Base-by-base conservation (phyloP, 495 filamentous ascomycete species). In the Xylona heveae region DNA sequence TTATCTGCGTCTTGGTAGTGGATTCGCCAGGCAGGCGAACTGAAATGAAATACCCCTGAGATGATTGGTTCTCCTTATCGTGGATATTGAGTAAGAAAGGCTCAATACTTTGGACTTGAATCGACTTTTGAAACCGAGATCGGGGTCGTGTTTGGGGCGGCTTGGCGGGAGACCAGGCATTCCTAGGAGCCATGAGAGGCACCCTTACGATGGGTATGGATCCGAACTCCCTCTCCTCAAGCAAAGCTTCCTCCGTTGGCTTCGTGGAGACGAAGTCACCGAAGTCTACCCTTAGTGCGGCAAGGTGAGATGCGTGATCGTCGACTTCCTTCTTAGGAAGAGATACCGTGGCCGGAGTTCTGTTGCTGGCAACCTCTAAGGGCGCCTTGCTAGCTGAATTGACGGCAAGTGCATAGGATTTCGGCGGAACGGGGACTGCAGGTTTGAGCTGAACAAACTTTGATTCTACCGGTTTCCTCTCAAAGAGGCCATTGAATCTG, bases 191-290 rank as follows among this genome's bases (percentile, higher is more conserved):
- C 35, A 58, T 59, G 15, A 53, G 55, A 8, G 78, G 76, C 3
- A 83, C 57, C 30, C 62, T 66, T 10, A 85, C 66, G 21, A 66
- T 60, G 7, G 78, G 78, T 14, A 78, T 49, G 25, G 76, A 82
- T 3, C 76, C 78, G 47, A 74, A 75, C 48, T 82, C 78, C 37
- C 76, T 75, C 45, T 84, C 75, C 37, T 81, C 78, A 34, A 85
- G 81, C 40, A 80, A 75, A 35, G 74, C 76, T 39, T 85, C 78
- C 19, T 71, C 73, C 42, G 75, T 72, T 16, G 66, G 66, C 38
- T 65, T 71, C 3, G 63, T 36, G 31, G 20, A 26, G 38, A n/a
- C 40, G 0, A 22, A 26, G 33, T 14, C 40, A 41, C 19, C 35
- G 29, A n/a, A 45, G 38, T 13, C 45, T 31, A 18, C 33, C 28